Evolutionary conservation across 192 early-diverging fungal genomes (phyloP).

Genomic region (Powellomyces hirtus): DNA sequence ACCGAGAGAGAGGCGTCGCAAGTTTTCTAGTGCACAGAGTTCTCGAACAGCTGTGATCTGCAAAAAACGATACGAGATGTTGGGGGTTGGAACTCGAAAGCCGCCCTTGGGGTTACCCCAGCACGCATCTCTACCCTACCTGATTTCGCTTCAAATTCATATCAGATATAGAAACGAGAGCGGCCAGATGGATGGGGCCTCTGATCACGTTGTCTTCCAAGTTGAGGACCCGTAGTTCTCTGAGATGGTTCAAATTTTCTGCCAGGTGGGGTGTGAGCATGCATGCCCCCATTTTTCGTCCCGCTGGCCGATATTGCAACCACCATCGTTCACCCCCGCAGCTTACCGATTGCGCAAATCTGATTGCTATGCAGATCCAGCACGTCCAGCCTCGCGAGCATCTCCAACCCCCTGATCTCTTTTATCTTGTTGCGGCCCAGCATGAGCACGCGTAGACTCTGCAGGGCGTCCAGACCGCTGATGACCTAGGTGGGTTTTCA

Average conservation of each 20-base stretch:
- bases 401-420: slow-evolving; percentile 37
- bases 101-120: too few species aligned
- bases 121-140: too few species aligned
- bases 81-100: too few species aligned
- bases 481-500: slow-evolving; percentile 22
- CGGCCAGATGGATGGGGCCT: slow-evolving; percentile 22
- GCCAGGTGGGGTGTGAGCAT: neutral
- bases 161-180: slow-evolving; percentile 32
- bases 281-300: too few species aligned
- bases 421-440: slow-evolving; percentile 49
- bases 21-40: slow-evolving; percentile 15
- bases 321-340: too few species aligned
- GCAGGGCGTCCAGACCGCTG: slow-evolving; percentile 31
- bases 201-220: slow-evolving; percentile 51
- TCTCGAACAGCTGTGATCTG: slow-evolving; percentile 28
- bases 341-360: slow-evolving; percentile 47
- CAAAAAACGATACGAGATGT: too few species aligned
- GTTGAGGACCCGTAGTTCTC: slow-evolving; percentile 45
- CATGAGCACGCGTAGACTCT: slow-evolving; percentile 52
- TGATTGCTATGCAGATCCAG: slow-evolving; percentile 53
- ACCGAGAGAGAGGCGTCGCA: slow-evolving; percentile 30
- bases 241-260: slow-evolving; percentile 46
- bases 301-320: too few species aligned
- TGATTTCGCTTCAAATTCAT: slow-evolving; percentile 51
- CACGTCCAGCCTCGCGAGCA: slow-evolving; percentile 43